Evolutionary conservation across 345 rosid genomes (phyloP).

Genomic region (Acer yangbiense): DNA sequence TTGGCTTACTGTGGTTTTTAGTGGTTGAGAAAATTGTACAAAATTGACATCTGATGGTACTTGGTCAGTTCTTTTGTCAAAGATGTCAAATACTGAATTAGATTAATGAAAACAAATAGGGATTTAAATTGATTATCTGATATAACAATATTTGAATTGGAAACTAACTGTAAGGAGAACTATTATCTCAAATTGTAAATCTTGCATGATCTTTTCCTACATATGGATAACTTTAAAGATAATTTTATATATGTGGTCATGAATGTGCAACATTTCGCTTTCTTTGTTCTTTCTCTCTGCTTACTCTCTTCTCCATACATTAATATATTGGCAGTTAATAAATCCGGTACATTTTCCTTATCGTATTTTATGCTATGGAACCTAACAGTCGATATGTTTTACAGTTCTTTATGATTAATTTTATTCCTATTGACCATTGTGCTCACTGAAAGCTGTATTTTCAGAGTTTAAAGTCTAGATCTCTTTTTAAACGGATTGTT

Average conservation of each 20-base stretch:
- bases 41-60: not conserved
- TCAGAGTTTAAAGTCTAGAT: constrained; percentile 74
- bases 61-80: not conserved
- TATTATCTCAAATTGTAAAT: not conserved
- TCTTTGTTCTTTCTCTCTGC: not conserved
- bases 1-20: not conserved
- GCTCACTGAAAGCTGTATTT: constrained; percentile 28
- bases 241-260: not conserved
- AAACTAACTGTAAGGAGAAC: not conserved
- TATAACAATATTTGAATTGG: not conserved
- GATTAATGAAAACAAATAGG: not conserved
- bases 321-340: not conserved
- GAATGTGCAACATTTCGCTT: not conserved
- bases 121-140: not conserved
- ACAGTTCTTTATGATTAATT: not conserved
- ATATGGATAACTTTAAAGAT: too few species aligned
- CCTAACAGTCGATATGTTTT: not conserved
- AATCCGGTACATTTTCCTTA: not conserved
- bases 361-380: not conserved
- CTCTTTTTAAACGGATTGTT: constrained; percentile 80
- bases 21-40: not conserved
- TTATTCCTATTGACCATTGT: not conserved
- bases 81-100: too few species aligned
- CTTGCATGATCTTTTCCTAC: not conserved
- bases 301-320: not conserved